Percentiles rank a stretch among this genome's conserved stretches.
Evolutionary conservation across 2,329 filamentous ascomycete genomes (phyloP).

Genomic region (Trichocomaceae sp.): DNA sequence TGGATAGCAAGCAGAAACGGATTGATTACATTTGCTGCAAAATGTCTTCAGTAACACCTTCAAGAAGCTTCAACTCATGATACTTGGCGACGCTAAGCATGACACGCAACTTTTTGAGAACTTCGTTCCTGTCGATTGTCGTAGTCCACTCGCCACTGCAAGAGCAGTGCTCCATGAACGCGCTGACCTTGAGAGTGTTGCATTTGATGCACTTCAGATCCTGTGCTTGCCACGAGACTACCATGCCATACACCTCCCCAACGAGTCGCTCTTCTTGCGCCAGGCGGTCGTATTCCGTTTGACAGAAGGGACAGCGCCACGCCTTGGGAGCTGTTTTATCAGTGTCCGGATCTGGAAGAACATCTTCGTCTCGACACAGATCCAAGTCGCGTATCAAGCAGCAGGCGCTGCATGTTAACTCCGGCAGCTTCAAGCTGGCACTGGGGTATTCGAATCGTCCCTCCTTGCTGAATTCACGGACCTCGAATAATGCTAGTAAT

Average conservation of each 20-base stretch:
- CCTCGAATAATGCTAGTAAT: constrained; percentile 80
- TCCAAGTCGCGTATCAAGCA: constrained; percentile 85
- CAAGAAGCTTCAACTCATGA: constrained; percentile 77
- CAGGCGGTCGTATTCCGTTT: constrained; percentile 67
- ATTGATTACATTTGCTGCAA: constrained; percentile 36
- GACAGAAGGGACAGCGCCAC: constrained; percentile 75
- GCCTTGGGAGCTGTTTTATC: constrained; percentile 35
- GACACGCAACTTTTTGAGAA: constrained; percentile 60
- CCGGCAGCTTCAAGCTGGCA: constrained; percentile 62
- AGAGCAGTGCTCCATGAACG: constrained; percentile 94
- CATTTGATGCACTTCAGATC: constrained; percentile 81
- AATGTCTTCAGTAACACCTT: constrained; percentile 63
- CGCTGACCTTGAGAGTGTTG: constrained; percentile 64
- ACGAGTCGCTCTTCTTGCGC: constrained; percentile 78
- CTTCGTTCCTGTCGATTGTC: constrained; percentile 60
- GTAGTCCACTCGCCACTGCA: constrained; percentile 82
- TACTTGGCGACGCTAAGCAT: constrained; percentile 68
- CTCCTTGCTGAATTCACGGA: constrained; percentile 85
- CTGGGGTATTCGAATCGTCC: constrained; percentile 85
- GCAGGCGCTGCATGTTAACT: constrained; percentile 83
- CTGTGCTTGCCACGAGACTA: constrained; percentile 78
- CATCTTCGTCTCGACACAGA: constrained; percentile 79
- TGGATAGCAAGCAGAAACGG: too few species aligned
- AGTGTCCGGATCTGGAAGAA: constrained; percentile 52
- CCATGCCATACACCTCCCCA: constrained; percentile 63